phyloP scores from a whole-genome alignment of 495 filamentous ascomycete species.

The Penicillium antarcticum region DNA sequence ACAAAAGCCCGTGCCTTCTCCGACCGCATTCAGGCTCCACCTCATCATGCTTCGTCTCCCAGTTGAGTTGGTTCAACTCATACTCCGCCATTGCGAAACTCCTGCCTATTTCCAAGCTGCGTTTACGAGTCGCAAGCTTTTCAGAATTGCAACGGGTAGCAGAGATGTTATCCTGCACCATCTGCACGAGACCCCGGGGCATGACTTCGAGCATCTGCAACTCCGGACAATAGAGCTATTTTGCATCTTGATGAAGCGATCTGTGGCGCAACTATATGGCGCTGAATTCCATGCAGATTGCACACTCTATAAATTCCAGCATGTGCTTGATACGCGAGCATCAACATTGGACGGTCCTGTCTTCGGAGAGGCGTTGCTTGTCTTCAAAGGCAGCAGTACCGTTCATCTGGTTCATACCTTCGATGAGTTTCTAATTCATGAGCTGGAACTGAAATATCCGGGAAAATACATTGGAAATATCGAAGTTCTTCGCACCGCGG shows the following conservation, averaged over 20 bases:
- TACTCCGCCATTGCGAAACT: slow-evolving; percentile 31
- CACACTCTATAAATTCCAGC: slow-evolving; percentile 21
- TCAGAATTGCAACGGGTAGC: slow-evolving; percentile 82
- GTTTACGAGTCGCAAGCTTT: slow-evolving; percentile 47
- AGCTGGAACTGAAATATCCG: slow-evolving; percentile 15
- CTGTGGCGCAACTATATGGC: slow-evolving; percentile 30
- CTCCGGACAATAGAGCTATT: slow-evolving; percentile 26
- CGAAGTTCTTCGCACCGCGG: slow-evolving; percentile 32
- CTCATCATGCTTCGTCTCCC: slow-evolving; percentile 37
- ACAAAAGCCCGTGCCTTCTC: too few relatives aligned
- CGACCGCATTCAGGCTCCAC: not conserved
- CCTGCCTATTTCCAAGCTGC: slow-evolving; percentile 34
- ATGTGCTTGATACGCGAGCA: slow-evolving; percentile 27
- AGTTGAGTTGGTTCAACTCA: slow-evolving; percentile 38
- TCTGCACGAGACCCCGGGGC: slow-evolving; percentile 32
- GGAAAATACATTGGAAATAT: slow-evolving; percentile 21
- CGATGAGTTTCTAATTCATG: slow-evolving; percentile 11
- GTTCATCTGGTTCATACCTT: slow-evolving; percentile 26
- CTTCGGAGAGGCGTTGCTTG: slow-evolving; percentile 14
- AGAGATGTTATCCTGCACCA: slow-evolving; percentile 34
- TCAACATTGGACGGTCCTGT: slow-evolving; percentile 17
- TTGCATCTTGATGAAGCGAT: slow-evolving; percentile 16
- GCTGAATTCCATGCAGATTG: slow-evolving; percentile 24
- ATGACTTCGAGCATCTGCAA: slow-evolving; percentile 9
- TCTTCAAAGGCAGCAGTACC: slow-evolving; percentile 22